Conservation (phyloP, 2,329 filamentous ascomycete genomes). For the Penicillium sp. region DNA sequence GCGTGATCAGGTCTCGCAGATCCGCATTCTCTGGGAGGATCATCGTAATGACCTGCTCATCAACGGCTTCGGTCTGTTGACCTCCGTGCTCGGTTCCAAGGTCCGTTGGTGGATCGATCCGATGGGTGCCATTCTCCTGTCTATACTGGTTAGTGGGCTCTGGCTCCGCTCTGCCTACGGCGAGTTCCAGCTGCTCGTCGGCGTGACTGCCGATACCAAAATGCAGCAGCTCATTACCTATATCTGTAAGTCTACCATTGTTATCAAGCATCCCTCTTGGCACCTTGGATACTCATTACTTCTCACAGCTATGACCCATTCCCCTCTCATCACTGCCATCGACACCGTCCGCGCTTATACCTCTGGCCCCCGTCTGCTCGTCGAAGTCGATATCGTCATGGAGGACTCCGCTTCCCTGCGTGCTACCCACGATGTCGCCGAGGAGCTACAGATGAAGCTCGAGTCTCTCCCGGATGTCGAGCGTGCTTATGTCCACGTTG, state of each 20-base stretch:
- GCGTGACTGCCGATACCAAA: conserved; percentile 80
- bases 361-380: conserved; percentile 82
- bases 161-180: conserved; percentile 85
- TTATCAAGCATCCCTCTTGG: not conserved
- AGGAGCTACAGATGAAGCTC: conserved; percentile 90
- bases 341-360: conserved; percentile 96
- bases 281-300: not conserved
- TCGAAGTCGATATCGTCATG: conserved; percentile 97
- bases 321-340: conserved; percentile 75
- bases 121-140: conserved; percentile 82
- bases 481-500: conserved; percentile 92
- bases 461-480: conserved; percentile 91
- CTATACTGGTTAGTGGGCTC: conserved; percentile 71
- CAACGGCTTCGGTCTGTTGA: conserved; percentile 90
- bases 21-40: conserved; percentile 92
- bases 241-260: conserved; percentile 60
- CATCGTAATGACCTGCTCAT: conserved; percentile 97
- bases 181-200: conserved; percentile 90
- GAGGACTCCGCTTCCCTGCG: conserved; percentile 70
- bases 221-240: conserved; percentile 95
- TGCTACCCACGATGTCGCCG: conserved; percentile 88
- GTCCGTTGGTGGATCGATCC: conserved; percentile 95
- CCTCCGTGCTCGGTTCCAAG: conserved; percentile 86
- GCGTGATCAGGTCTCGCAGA: conserved; percentile 86
- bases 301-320: conserved; percentile 74